Evolutionary conservation across 2,329 filamentous ascomycete species (phyloP).

Genomic region (Arthroderma sp.): DNA sequence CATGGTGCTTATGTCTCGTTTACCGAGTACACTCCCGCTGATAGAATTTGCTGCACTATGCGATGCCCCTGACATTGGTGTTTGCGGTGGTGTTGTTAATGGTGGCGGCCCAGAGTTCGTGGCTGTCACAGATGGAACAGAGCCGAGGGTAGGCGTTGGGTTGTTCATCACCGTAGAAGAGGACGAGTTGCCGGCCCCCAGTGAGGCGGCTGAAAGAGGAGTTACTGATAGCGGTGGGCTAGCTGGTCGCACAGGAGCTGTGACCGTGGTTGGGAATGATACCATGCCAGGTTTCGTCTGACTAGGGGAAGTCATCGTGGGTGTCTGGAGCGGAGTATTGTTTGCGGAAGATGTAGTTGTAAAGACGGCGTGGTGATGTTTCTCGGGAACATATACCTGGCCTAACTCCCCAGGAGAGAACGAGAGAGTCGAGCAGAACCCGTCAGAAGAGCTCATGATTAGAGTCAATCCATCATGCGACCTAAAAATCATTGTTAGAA

Average conservation of each 20-base stretch:
- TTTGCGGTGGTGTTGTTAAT: conserved; percentile 81
- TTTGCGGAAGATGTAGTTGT: conserved; percentile 43
- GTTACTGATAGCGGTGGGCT: conserved; percentile 38
- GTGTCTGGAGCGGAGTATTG: conserved; percentile 57
- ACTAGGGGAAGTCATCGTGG: conserved; percentile 38
- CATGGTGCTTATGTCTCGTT: conserved; percentile 31
- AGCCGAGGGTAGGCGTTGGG: conserved; percentile 64
- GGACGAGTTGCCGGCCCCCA: not conserved
- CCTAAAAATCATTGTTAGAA: conserved; percentile 35
- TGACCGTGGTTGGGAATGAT: conserved; percentile 43
- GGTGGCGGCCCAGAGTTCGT: conserved; percentile 45
- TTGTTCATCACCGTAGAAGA: conserved; percentile 45
- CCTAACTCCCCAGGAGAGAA: conserved; percentile 78
- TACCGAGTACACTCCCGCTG: conserved; percentile 41
- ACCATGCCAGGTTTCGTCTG: conserved; percentile 42
- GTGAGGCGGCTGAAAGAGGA: conserved; percentile 36
- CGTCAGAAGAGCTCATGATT: conserved; percentile 93
- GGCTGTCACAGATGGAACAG: conserved; percentile 62
- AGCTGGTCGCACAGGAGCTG: conserved; percentile 46
- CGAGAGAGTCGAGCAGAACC: conserved; percentile 85
- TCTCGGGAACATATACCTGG: conserved; percentile 52
- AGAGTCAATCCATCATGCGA: conserved; percentile 64
- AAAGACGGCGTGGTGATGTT: conserved; percentile 19
- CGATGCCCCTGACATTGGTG: conserved; percentile 44
- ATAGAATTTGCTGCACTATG: conserved; percentile 44